Evolutionary conservation across 2,329 filamentous ascomycete genomes (phyloP), one percentile per base, ranked within the genome.

Genomic region (Rugonectria rugulosa): DNA sequence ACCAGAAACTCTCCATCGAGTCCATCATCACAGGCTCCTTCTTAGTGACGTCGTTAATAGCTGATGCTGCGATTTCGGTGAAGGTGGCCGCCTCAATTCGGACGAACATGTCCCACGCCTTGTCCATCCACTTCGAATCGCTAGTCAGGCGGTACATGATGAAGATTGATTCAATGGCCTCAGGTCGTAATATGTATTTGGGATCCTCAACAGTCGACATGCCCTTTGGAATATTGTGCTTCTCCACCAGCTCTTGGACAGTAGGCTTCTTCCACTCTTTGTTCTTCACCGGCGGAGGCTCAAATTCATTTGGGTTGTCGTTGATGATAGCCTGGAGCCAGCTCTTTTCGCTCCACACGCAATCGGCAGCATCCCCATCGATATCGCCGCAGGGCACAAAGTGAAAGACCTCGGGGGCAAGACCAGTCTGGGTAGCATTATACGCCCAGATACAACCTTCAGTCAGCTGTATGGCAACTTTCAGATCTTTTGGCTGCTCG

Each of bases 101-200:
- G 50, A 82, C 70, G 68, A 91, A 92, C 89, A 92, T 92, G 51
- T 78, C 77, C 89, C 89, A 92, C 2, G 88, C 89, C 68, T 86
- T 86, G 54, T 88, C 82, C 67, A 84, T 84, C 81, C 86, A 89
- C 43, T 78, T 75, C 1, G 78, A 63, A 60, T 90, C 84, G 21
- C 88, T 89, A 0, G 89, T 92, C 55, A 91, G 79, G 53, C 89
- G 83, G 72, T 88, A 91, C 83, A 92, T 86, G 70, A 91, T 84
- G 74, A 91, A 93, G 12, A 93, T 87, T 15, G 87, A 90, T 75
- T 93, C 90, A 59, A 93, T 91, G 9, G 89, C 89, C 73, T 92
- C 89, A 17, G 90, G 90, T 53, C 88, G 82, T 38, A 91, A 77
- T 24, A 89, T 83, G 67, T 90, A 91, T 51, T 80, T 79, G 34